Conservation (phyloP, 1,284 basidiomycete genomes). For the Baeospora myosura region DNA sequence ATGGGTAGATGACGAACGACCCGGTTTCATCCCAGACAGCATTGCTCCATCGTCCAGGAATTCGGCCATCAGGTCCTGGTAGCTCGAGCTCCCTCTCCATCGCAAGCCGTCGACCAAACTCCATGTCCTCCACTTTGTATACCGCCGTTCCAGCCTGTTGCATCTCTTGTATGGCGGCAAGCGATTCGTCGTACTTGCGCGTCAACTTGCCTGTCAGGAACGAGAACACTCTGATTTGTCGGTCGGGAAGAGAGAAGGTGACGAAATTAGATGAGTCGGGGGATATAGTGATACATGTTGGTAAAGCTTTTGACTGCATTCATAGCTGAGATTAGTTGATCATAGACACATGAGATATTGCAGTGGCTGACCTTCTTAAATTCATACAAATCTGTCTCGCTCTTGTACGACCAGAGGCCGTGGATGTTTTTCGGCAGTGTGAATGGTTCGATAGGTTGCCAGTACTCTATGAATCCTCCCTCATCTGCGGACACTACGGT, state of each 20-base stretch:
- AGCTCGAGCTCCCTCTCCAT: slow-evolving; percentile 88
- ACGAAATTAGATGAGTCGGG: slow-evolving; percentile 85
- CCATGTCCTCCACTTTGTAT: slow-evolving; percentile 96
- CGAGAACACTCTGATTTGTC: slow-evolving; percentile 90
- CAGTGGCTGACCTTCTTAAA: slow-evolving; percentile 81
- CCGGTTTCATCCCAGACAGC: slow-evolving; percentile 97
- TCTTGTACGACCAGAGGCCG: slow-evolving; percentile 88
- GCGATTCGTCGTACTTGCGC: slow-evolving; percentile 91
- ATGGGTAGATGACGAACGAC: slow-evolving; percentile 88
- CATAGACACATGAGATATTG: slow-evolving; percentile 1
- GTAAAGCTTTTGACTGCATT: slow-evolving; percentile 77
- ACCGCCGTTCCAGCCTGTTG: slow-evolving; percentile 89
- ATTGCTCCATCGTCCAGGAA: slow-evolving; percentile 72
- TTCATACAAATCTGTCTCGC: slow-evolving; percentile 89
- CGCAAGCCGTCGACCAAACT: slow-evolving; percentile 93
- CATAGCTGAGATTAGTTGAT: slow-evolving; percentile 4
- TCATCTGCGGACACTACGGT: slow-evolving; percentile 93
- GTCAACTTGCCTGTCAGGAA: slow-evolving; percentile 87
- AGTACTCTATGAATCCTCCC: slow-evolving; percentile 94
- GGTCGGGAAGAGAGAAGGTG: slow-evolving; percentile 87
- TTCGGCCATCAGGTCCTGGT: slow-evolving; percentile 59
- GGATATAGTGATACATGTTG: slow-evolving; percentile 87
- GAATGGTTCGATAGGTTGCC: slow-evolving; percentile 86
- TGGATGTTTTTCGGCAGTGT: slow-evolving; percentile 72
- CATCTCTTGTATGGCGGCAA: slow-evolving; percentile 92